Evolutionary conservation across 192 early-diverging fungal genomes (phyloP).

Genomic region (Haplosporangium gracile): DNA sequence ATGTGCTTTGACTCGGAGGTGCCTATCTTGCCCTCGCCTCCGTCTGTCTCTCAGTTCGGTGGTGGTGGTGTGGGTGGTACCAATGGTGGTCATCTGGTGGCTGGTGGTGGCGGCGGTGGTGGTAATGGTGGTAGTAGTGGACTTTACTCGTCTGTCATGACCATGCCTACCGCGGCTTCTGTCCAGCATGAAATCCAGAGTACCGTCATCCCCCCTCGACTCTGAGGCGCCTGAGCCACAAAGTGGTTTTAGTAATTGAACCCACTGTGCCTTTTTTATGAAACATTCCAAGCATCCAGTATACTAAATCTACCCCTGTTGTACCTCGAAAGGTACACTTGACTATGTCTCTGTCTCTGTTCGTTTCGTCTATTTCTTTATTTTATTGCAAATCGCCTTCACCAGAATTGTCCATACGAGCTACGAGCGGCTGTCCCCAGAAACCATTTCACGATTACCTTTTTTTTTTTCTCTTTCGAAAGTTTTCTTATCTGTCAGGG

Average conservation of each 20-base stretch:
- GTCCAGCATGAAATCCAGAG: neutral
- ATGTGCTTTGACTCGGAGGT: slow-evolving; percentile 73
- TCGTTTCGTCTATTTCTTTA: too few relatives aligned
- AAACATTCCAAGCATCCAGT: too few relatives aligned
- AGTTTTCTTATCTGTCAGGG: too few relatives aligned
- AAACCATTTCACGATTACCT: too few relatives aligned
- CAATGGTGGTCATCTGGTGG: neutral
- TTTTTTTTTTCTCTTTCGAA: too few relatives aligned
- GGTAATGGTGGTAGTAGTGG: neutral
- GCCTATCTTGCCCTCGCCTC: slow-evolving; percentile 18
- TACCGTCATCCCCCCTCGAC: neutral
- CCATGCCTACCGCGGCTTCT: neutral
- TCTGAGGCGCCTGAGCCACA: neutral
- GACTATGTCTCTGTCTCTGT: too few relatives aligned
- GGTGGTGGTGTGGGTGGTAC: neutral
- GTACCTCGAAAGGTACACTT: too few relatives aligned
- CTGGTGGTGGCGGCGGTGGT: neutral
- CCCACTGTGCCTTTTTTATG: too few relatives aligned
- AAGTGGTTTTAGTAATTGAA: neutral
- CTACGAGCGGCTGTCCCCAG: too few relatives aligned
- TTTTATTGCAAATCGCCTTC: too few relatives aligned
- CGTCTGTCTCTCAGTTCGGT: neutral
- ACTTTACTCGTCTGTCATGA: neutral
- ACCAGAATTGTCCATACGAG: too few relatives aligned
- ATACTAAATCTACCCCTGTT: too few relatives aligned